A percentile compares a stretch with the other conserved stretches of the same genome.
Conservation (phyloP, 768 basidiomycete species). For the Kwoniella newhampshirensis region DNA sequence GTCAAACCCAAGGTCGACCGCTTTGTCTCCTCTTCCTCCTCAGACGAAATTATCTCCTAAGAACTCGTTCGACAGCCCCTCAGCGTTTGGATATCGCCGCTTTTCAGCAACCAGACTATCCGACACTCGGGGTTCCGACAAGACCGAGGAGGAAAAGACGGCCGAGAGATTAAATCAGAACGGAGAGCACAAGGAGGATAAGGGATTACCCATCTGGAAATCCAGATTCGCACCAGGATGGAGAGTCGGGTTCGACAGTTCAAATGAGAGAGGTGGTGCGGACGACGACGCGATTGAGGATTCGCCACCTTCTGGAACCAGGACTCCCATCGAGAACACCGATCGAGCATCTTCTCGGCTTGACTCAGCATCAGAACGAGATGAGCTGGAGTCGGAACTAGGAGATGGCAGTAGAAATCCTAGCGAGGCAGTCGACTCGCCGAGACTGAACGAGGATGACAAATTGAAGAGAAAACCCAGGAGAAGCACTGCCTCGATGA, state of each 20-base stretch:
- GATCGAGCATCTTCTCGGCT: constrained; percentile 9
- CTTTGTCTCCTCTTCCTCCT: constrained; percentile 8
- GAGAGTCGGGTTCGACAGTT: constrained; percentile 31
- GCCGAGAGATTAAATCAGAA: constrained; percentile 5
- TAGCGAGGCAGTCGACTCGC: constrained; percentile 15
- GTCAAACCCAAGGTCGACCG: constrained; percentile 11
- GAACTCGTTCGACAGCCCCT: not conserved
- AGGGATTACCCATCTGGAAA: constrained; percentile 6
- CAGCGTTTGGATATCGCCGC: constrained; percentile 28
- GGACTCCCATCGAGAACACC: constrained; percentile 3
- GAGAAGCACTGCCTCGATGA: constrained; percentile 6
- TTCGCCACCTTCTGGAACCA: constrained; percentile 10
- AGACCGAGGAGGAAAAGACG: constrained; percentile 22
- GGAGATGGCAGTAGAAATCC: constrained; percentile 10
- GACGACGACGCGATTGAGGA: constrained; percentile 28
- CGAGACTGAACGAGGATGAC: not conserved
- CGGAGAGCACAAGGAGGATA: constrained; percentile 5
- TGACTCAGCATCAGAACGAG: constrained; percentile 8
- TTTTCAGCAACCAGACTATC: constrained; percentile 39
- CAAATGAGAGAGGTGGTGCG: constrained; percentile 29
- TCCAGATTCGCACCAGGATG: constrained; percentile 23
- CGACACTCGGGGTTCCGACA: constrained; percentile 32
- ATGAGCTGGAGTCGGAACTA: constrained; percentile 17
- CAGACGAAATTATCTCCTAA: constrained; percentile 10
- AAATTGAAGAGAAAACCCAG: constrained; percentile 12